Evolutionary conservation across 139 green algal genomes (phyloP), one percentile per base, ranked within the genome.

Genomic region (Picochlorum sp.): DNA sequence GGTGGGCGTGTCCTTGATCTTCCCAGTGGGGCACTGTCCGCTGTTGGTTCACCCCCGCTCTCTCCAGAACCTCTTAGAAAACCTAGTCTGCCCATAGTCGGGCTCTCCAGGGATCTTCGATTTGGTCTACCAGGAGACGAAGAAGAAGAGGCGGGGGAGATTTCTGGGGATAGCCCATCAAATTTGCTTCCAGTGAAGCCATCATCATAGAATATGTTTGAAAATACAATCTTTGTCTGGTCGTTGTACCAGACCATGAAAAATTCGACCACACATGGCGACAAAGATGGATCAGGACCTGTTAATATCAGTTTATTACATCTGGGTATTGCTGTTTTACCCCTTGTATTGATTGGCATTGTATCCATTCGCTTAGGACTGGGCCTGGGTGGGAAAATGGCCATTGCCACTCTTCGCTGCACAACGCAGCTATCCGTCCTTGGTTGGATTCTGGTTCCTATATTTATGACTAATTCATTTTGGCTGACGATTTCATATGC

Each of bases 381-480:
- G 30, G 59, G 56, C 16, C 54, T 79, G 50, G 69, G 79, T 54
- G 32, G 25, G 5, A 67, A 58, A 40, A 51, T 82, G 13, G 62
- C 33, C 1, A 52, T 79, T 5, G 65, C 61, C 3, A 45, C 43
- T 0, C 35, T 69, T 3, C 62, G 76, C 64, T 71, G 63, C 24
- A 66, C 24, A 14, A 25, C 78, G 9, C 80, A 89, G 60, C 71
- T 94, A 28, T 72, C 55, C 3, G 2, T 90, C 4, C 65, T 94
- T 45, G 86, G 83, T 7, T 84, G 81, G 57, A 68, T 92, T 28
- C 65, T 94, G 22, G 70, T 76, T 8, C 85, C 84, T 8, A 83
- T 93, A 44, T 93, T 95, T 57, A 39, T 28, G 1, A 57, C 55
- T 32, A 61, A 83, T 63, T 28, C 28, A 13, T 72, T 22, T 33